Evolutionary conservation across 2,329 filamentous ascomycete species (phyloP), one percentile per base, ranked within the genome.

Genomic region (Talaromyces pinophilus): DNA sequence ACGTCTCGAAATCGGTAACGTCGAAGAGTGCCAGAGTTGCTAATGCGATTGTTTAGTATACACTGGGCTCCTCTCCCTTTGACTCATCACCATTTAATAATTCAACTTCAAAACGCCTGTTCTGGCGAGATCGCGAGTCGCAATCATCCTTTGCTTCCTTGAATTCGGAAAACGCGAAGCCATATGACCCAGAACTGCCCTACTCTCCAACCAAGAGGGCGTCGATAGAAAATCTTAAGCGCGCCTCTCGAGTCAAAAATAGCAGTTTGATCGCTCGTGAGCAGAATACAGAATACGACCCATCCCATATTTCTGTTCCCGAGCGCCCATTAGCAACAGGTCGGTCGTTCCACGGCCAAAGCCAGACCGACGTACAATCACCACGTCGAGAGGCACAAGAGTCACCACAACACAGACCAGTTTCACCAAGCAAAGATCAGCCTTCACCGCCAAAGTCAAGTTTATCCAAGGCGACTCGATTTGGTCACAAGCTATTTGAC

Each of bases 211-310:
- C 88, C 66, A 91, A 92, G 74, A 90, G 94, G 75, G 92, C 92
- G 55, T 98, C 94, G 19, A 93, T 99, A 71, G 95, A 99, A 85
- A 93, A 93, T 75, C 85, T 99, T 67, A 96, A 97, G 82, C 92
- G 90, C 77, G 93, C 93, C 38, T 97, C 94, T 64, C 91, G 95
- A 68, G 95, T 99, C 74, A 97, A 94, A 85, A 98, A 97, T 82
- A 97, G 94, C 85, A 96, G 90, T 81, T 97, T 98, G 85, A 92
- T 97, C 77, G 93, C 92, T 50, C 90, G 93, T 64, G 93, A 97
- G 80, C 90, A 93, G 76, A 93, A 93, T 81, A 88, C 93, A 77
- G 91, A 96, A 82, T 97, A 97, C 83, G 92, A 97, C 78, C 92
- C 93, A 33, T 86, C 90, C 65, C 87, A 88, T 70, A 81, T 93